phyloP scores from a whole-genome alignment of 1,139 yeast species.

The Scheffersomyces titani region DNA sequence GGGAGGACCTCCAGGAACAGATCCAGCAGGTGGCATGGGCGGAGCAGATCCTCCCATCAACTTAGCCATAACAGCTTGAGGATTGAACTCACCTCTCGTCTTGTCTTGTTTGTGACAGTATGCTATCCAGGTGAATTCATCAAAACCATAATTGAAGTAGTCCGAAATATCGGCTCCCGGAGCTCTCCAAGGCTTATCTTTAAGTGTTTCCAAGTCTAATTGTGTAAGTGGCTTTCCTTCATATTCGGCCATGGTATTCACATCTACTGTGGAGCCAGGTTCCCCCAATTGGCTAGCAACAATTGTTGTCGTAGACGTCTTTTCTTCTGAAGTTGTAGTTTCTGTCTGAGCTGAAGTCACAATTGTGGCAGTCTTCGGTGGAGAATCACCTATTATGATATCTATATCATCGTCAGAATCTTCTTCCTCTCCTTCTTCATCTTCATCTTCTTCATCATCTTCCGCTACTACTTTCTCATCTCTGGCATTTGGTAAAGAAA shows the following conservation, averaged over 20 bases:
- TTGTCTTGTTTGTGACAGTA: slow-evolving; percentile 89
- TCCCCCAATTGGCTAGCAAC: slow-evolving; percentile 32
- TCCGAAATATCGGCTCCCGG: slow-evolving; percentile 96
- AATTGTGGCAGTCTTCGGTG: slow-evolving; percentile 22
- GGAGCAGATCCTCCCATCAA: slow-evolving; percentile 33
- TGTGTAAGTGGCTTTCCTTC: slow-evolving; percentile 86
- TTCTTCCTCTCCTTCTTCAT: slow-evolving; percentile 18
- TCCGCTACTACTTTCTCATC: slow-evolving; percentile 8
- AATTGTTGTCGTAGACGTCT: slow-evolving; percentile 27
- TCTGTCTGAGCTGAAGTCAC: slow-evolving; percentile 7
- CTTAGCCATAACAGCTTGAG: slow-evolving; percentile 49
- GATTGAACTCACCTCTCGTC: slow-evolving; percentile 76
- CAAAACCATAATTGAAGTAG: slow-evolving; percentile 94
- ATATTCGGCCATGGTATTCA: slow-evolving; percentile 74
- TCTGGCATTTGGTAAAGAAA: neutral
- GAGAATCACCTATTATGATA: slow-evolving; percentile 31
- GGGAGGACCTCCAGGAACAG: slow-evolving; percentile 12
- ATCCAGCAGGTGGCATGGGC: slow-evolving; percentile 10
- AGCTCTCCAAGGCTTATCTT: slow-evolving; percentile 96
- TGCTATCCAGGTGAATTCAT: slow-evolving; percentile 94
- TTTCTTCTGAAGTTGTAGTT: slow-evolving; percentile 32
- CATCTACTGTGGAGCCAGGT: slow-evolving; percentile 56
- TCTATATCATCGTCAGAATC: slow-evolving; percentile 55
- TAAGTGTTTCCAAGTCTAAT: slow-evolving; percentile 77
- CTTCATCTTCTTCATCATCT: slow-evolving; percentile 16